Base-by-base conservation (phyloP, 2,329 filamentous ascomycete species). In the Colletotrichum cuscutae region DNA sequence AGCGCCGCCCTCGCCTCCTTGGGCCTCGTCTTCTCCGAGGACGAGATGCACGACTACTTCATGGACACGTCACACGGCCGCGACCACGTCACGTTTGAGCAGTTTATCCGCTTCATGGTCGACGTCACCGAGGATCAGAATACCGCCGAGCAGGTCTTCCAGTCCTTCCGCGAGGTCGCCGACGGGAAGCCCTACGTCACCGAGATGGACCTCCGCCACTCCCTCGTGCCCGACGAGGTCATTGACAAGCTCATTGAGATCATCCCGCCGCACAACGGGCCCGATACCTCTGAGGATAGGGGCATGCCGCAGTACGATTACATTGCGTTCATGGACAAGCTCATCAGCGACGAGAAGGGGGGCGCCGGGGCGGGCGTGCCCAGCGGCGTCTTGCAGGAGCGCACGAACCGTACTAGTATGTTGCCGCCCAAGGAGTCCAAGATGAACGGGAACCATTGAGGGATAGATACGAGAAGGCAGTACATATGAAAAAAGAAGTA, bases 101-200 rank as follows among this genome's bases (percentile, higher is more conserved):
- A 98, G 83, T 99, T 99, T 80, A 99, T 99, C 81, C 92, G 94
- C 52, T 99, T 99, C 88, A 99, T 99, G 97, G 97, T 99, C 60
- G 95, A 97, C 77, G 97, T 98, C 62, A 99, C 97, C 13, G 97
- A 99, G 84, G 97, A 99, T 80, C 97, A 99, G 84, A 98, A 99
- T 82, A 98, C 95, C 4, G 97, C 97, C 13, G 97, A 98, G 83
- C 97, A 99, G 82, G 97, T 99, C 5, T 98, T 97, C 86, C 96
- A 99, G 84, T 97, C 94, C 75, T 99, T 99, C 90, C 91, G 92
- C 71, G 97, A 99, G 84, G 97, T 99, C 58, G 97, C 97, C 22
- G 97, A 99, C 85, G 97, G 97, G 76, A 99, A 99, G 87, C 95
- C 96, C 12, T 99, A 99, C 82, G 97, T 99, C 53, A 99, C 97